Conservation (phyloP, 768 basidiomycete species). For the Pleurotus tuoliensis region DNA sequence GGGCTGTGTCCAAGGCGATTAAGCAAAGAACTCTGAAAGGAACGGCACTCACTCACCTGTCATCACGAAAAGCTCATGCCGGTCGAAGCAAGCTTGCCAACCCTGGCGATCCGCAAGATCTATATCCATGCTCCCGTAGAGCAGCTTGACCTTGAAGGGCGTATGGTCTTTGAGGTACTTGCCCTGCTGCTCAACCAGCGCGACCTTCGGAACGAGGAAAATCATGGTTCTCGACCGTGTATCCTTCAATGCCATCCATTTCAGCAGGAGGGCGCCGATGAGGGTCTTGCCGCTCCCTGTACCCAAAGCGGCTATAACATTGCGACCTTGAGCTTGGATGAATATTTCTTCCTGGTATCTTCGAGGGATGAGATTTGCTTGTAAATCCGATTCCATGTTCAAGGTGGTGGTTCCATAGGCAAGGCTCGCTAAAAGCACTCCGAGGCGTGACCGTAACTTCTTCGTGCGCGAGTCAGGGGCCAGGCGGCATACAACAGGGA, state of each 20-base stretch:
- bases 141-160: conserved; percentile 59
- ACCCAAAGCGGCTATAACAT: conserved; percentile 70
- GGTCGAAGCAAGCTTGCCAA: conserved; percentile 63
- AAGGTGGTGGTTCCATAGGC: too few relatives aligned
- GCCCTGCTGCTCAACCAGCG: conserved; percentile 81
- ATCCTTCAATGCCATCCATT: conserved; percentile 62
- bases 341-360: conserved; percentile 13
- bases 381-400: too few relatives aligned
- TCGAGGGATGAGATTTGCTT: not conserved
- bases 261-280: conserved; percentile 70
- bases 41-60: conserved; percentile 50
- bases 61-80: conserved; percentile 78
- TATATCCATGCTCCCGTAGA: conserved; percentile 69
- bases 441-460: too few relatives aligned
- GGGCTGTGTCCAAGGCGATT: conserved; percentile 43
- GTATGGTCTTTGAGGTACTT: conserved; percentile 63
- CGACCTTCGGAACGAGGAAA: conserved; percentile 83
- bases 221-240: conserved; percentile 56
- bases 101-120: conserved; percentile 61
- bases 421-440: too few relatives aligned
- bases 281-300: conserved; percentile 81
- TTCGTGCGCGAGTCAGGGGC: too few relatives aligned
- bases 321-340: conserved; percentile 36
- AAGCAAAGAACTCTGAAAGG: not conserved
- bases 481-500: too few relatives aligned